Conservation (phyloP, 2,329 filamentous ascomycete genomes). For the Phialemoniopsis sp. region DNA sequence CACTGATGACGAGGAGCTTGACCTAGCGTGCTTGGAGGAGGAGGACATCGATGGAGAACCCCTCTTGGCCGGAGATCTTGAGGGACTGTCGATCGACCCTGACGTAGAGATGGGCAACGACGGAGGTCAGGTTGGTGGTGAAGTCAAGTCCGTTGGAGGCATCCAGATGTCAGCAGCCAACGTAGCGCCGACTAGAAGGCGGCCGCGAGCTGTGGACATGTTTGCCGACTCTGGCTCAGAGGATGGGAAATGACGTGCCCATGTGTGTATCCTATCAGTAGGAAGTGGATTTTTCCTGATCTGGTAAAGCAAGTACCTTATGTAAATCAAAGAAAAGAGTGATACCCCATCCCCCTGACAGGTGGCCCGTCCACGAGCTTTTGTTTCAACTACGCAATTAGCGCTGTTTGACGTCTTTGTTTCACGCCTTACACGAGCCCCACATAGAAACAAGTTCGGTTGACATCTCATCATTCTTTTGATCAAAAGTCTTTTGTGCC, state of each 20-base stretch:
- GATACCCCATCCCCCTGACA: no score
- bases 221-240: constrained; percentile 68
- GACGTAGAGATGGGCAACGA: constrained; percentile 5
- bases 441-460: no score
- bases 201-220: constrained; percentile 79
- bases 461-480: no score
- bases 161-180: constrained; percentile 17
- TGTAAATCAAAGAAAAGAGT: no score
- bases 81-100: constrained; percentile 34
- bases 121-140: constrained; percentile 8
- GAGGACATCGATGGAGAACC: constrained; percentile 37
- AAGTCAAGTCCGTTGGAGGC: constrained; percentile 14
- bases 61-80: constrained; percentile 43
- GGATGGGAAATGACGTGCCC: constrained; percentile 15
- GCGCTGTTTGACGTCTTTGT: no score
- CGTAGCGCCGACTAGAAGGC: constrained; percentile 39
- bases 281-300: no score
- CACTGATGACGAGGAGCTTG: constrained; percentile 42
- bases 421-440: no score
- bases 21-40: constrained; percentile 41
- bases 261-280: no score
- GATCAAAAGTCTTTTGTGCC: no score
- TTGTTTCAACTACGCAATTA: no score
- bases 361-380: no score
- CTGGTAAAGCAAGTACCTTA: no score